These are phyloP conservation scores for Talaromyces thailandensis DNA, from an alignment of 495 filamentous ascomycete genomes.

Conservation along the genomic window DNA sequence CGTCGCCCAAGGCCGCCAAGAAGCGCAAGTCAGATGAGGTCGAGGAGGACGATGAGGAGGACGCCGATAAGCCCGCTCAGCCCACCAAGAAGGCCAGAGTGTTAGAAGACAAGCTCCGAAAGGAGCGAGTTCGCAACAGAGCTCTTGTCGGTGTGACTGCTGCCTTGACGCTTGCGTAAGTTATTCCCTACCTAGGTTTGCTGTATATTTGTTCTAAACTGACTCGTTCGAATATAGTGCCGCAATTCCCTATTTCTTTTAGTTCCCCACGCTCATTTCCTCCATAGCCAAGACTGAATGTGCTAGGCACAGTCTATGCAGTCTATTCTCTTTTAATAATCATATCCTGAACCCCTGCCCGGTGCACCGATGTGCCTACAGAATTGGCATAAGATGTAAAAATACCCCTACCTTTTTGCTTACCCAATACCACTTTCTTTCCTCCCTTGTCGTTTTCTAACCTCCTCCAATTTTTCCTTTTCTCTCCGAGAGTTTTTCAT, in stretches of 20 bases:
- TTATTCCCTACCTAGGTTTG: slow-evolving; percentile 15
- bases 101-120: slow-evolving; percentile 64
- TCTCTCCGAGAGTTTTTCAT: slow-evolving; percentile 8
- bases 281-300: background rate
- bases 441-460: background rate
- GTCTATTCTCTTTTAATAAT: slow-evolving; percentile 4
- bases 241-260: slow-evolving; percentile 41
- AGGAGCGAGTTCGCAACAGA: slow-evolving; percentile 72
- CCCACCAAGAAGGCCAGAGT: slow-evolving; percentile 67
- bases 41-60: slow-evolving; percentile 45
- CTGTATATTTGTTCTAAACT: background rate
- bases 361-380: background rate
- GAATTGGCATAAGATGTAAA: slow-evolving; percentile 4
- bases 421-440: slow-evolving; percentile 5
- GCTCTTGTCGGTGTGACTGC: slow-evolving; percentile 78
- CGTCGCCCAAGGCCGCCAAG: slow-evolving; percentile 36
- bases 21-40: slow-evolving; percentile 80
- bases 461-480: background rate
- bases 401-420: slow-evolving; percentile 8
- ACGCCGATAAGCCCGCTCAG: slow-evolving; percentile 34
- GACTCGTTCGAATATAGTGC: slow-evolving; percentile 26
- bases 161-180: slow-evolving; percentile 82
- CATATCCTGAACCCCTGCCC: background rate
- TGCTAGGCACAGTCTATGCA: background rate
- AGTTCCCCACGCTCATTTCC: slow-evolving; percentile 3